Percentiles rank a stretch among this genome's conserved stretches.
Evolutionary conservation across 2,329 filamentous ascomycete species (phyloP).

Genomic region (Aspergillus caelatus): DNA sequence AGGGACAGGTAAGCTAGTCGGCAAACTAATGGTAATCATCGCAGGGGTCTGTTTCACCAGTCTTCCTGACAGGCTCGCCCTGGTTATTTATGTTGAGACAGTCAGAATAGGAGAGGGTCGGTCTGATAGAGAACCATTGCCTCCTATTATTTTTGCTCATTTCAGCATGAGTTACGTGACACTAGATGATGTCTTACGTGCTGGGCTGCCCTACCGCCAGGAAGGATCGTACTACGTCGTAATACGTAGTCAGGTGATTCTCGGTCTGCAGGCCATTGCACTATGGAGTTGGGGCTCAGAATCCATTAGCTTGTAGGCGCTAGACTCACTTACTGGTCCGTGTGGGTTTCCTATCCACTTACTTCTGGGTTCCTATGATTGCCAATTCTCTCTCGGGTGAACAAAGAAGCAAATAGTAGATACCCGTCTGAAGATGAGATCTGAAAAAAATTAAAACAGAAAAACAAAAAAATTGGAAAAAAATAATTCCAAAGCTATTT

Average conservation of each 20-base stretch:
- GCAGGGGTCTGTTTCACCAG: neutral
- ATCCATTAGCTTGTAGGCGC: slow-evolving; percentile 1
- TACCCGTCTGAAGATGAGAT: no score
- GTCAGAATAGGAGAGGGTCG: no score
- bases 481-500: no score
- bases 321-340: slow-evolving; percentile 7
- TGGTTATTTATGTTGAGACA: neutral
- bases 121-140: no score
- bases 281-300: slow-evolving; percentile 9
- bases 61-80: neutral
- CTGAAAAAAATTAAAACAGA: no score
- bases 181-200: no score
- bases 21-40: neutral
- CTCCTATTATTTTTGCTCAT: no score
- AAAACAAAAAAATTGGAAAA: no score
- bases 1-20: neutral
- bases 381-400: neutral
- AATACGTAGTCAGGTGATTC: neutral
- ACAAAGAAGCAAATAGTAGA: neutral
- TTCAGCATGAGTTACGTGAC: no score
- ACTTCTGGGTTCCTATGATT: neutral
- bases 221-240: neutral
- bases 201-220: neutral
- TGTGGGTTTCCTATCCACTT: neutral
- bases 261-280: neutral